Evolutionary conservation across 352 stramenopile genomes (phyloP), one percentile per base, ranked within the genome.

Genomic region (Pythium scleroteichum): DNA sequence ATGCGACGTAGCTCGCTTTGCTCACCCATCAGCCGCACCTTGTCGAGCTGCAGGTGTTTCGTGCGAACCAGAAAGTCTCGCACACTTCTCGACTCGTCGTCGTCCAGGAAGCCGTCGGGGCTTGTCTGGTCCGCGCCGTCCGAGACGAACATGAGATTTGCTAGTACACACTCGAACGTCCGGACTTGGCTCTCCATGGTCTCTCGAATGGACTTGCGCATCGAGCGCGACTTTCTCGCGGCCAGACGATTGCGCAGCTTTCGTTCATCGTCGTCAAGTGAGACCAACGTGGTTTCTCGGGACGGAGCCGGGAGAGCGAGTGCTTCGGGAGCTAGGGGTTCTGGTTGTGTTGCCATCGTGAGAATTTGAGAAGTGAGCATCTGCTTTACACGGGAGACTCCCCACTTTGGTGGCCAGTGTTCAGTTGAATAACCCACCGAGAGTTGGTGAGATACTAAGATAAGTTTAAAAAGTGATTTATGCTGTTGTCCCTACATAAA

Each of bases 141-240:
- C 12, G 29, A 10, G 29, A 53, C 26, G 22, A 53, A 53, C 47
- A 53, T 53, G n/a, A 41, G 17, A 19, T 53, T 53, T 6, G 47
- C 47, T 9, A 53, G 23, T 10, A 41, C 47, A 12, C 47, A 53
- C 26, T 57, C 50, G 32, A 57, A 35, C 13, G 50, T 32, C 32
- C 32, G 3, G 13, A 57, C 32, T 19, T 57, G 50, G 1, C 29
- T 35, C 14, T 14, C 38, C 50, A 57, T 44, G 19, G 12, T 32
- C 50, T 44, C 32, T 13, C 32, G 32, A 12, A 46, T 45, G 3
- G 32, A 16, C 35, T 19, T 29, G 17, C 32, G 29, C 33, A 24
- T 41, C 5, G 39, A 16, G 8, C 47, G 24, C 14, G 47, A 53
- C 47, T 53, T 53, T 27, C 47, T 16, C 22, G 35, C 47, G 0